These are phyloP conservation scores for Solanum clarkiae DNA, from an alignment of 257 asterid genomes.

Conservation along the genomic window DNA sequence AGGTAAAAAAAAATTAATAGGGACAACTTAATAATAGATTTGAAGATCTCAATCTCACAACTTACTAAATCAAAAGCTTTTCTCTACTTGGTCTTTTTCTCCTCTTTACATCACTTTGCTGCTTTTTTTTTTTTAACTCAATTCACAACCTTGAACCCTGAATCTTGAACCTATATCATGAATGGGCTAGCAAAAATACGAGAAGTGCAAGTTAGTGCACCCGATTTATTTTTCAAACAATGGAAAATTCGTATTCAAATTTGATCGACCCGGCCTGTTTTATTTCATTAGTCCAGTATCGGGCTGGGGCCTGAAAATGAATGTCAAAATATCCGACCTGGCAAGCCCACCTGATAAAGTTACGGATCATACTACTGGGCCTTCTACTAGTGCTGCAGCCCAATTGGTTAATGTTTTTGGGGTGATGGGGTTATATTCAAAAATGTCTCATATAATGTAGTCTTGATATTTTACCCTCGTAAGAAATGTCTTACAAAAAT, in stretches of 20 bases:
- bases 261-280: constrained; percentile 43
- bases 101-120: too few relatives aligned
- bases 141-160: too few relatives aligned
- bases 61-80: too few relatives aligned
- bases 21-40: too few relatives aligned
- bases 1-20: too few relatives aligned
- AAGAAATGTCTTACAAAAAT: too few relatives aligned
- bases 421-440: background rate
- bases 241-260: constrained; percentile 24
- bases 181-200: constrained; percentile 19
- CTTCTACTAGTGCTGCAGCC: background rate
- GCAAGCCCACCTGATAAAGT: constrained; percentile 17
- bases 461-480: too few relatives aligned
- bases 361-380: constrained; percentile 1
- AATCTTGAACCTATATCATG: too few relatives aligned
- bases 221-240: constrained; percentile 59
- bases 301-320: constrained; percentile 62
- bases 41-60: too few relatives aligned
- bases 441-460: too few relatives aligned
- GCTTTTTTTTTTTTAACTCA: too few relatives aligned
- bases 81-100: too few relatives aligned
- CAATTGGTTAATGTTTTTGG: background rate
- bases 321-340: constrained; percentile 46
- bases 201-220: constrained; percentile 42
- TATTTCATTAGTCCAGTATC: constrained; percentile 70